Conservation (phyloP, 805 yeast genomes). For the Saturnispora zaruensis region DNA sequence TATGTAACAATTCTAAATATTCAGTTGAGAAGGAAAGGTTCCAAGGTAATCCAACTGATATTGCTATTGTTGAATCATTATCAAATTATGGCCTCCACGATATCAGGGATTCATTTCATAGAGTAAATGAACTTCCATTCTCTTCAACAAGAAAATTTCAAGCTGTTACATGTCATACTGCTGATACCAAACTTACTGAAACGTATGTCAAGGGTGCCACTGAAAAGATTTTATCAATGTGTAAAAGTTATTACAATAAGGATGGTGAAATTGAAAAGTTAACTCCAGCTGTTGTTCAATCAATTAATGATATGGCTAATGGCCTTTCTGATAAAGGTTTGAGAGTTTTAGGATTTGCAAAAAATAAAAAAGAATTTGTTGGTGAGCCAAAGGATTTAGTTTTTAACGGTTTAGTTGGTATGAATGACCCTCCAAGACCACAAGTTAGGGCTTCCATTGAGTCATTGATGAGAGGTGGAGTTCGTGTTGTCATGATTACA, state of each 20-base stretch:
- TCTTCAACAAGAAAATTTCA: conserved; percentile 77
- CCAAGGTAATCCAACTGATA: conserved; percentile 92
- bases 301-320: conserved; percentile 50
- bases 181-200: conserved; percentile 46
- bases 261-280: conserved; percentile 55
- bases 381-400: conserved; percentile 49
- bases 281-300: conserved; percentile 38
- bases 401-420: conserved; percentile 83
- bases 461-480: conserved; percentile 81
- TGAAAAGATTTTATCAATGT: conserved; percentile 58
- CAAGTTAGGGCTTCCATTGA: conserved; percentile 71
- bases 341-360: conserved; percentile 77
- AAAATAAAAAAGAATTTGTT: conserved; percentile 32
- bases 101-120: conserved; percentile 47
- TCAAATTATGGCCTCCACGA: conserved; percentile 67
- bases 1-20: conserved; percentile 68
- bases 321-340: conserved; percentile 74
- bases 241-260: conserved; percentile 49
- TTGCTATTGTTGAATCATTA: conserved; percentile 75
- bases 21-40: conserved; percentile 60
- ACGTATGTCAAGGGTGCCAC: conserved; percentile 85
- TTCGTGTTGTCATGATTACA: conserved; percentile 96
- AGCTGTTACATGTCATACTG: conserved; percentile 69
- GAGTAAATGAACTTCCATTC: conserved; percentile 74
- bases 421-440: conserved; percentile 97